A percentile compares a stretch with the other conserved stretches of the same genome.
phyloP scores from a whole-genome alignment of 441 rosid species.

The Syzygium malaccense region DNA sequence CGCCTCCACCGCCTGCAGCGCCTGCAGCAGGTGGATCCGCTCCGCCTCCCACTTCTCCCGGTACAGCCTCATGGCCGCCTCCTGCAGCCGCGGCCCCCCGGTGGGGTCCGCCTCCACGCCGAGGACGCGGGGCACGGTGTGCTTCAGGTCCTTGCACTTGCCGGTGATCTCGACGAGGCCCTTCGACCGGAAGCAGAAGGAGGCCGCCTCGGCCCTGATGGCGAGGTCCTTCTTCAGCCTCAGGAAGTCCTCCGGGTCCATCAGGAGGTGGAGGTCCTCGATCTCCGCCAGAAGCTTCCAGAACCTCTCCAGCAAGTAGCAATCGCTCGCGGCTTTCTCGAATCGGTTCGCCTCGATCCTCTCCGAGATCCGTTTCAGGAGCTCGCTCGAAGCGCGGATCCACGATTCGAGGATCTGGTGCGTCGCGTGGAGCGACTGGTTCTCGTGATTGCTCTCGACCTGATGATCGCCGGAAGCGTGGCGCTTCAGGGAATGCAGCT shows the following conservation, averaged over 20 bases:
- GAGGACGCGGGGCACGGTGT: neutral
- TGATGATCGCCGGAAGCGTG: slow-evolving; percentile 41
- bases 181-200: slow-evolving; percentile 15
- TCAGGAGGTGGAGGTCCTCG: slow-evolving; percentile 10
- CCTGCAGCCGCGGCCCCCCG: slow-evolving; percentile 56
- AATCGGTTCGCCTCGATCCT: slow-evolving; percentile 37
- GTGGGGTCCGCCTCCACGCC: slow-evolving; percentile 2
- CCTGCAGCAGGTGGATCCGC: slow-evolving; percentile 62
- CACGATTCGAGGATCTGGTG: slow-evolving; percentile 88
- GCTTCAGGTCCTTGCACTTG: slow-evolving; percentile 10
- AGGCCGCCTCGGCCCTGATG: neutral
- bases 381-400: slow-evolving; percentile 42
- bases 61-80: slow-evolving; percentile 40
- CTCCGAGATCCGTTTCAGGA: slow-evolving; percentile 33
- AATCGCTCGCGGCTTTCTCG: slow-evolving; percentile 9
- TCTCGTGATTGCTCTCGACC: slow-evolving; percentile 49
- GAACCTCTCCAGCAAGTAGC: slow-evolving; percentile 8
- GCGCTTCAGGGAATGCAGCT: slow-evolving; percentile 40
- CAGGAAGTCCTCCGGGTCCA: slow-evolving; percentile 16
- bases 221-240: slow-evolving; percentile 3
- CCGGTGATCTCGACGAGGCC: slow-evolving; percentile 5
- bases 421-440: slow-evolving; percentile 48
- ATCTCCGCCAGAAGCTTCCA: slow-evolving; percentile 9
- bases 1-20: slow-evolving; percentile 69
- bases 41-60: slow-evolving; percentile 36